Base-by-base conservation (phyloP, 805 yeast species). In the Starmera dryadoides region DNA sequence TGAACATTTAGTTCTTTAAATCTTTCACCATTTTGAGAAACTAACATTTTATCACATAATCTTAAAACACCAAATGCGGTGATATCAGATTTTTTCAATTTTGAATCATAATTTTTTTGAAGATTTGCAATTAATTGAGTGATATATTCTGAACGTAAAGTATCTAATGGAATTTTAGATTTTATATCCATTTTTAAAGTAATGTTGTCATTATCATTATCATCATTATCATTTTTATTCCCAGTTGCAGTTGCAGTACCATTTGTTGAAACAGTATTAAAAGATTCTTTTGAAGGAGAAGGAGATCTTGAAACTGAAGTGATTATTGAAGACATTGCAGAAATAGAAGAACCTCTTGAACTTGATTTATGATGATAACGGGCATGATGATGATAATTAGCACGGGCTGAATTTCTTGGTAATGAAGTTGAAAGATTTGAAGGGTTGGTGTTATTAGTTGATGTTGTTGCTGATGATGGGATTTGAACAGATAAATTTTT, bases 51-150 rank as follows among this genome's bases (percentile, higher is more conserved):
- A 45, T 67, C 71, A 10, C 63, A 62, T 10, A 65, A 37, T 37
- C 71, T 49, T 33, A 67, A 40, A 6, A 55, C 38, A 0, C 72
- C 72, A 42, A 52, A 59, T 3, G 55, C 45, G 36, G 63, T 66
- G 17, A 62, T 38, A 17, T 51, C 47, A 42, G 55, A 47, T 23
- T 52, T 59, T 1, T 40, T 33, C 11, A 63, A 32, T 1, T 39
- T 16, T 1, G 40, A 25, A 2, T 51, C 40, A 35, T 52, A 54
- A 18, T 46, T 47, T 10, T 39, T 30, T 8, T 43, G 30, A 9
- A 49, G 34, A 2, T 39, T 41, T 1, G 7, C 4, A 1, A 51
- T 16, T 8, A 54, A 35, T 17, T 34, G n/a, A 1, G 40, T 5
- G 18, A 45, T 42, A 30, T 46, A 47, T 25, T 48, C 48, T 2